phyloP scores from a whole-genome alignment of 1,284 basidiomycete species.

The Cerrena zonata region DNA sequence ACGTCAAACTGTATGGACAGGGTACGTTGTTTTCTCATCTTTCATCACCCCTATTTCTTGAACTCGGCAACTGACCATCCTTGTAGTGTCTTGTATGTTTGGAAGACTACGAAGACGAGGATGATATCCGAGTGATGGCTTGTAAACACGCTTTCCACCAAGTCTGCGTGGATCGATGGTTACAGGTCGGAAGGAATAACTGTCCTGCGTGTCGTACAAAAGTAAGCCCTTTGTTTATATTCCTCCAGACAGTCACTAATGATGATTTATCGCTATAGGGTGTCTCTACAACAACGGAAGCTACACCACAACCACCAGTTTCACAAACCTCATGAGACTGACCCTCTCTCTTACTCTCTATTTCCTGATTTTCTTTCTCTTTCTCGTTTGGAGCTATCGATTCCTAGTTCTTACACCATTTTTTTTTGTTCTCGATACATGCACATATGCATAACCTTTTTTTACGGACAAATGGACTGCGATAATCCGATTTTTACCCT shows the following conservation, averaged over 20 bases:
- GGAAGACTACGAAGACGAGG: constrained; percentile 71
- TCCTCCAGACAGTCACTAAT: neutral
- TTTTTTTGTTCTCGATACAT: no score
- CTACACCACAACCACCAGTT: neutral
- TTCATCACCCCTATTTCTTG: neutral
- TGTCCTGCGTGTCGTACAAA: constrained; percentile 83
- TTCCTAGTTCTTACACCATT: no score
- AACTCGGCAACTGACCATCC: constrained; percentile 5
- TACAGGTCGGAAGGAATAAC: constrained; percentile 79
- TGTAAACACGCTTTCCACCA: constrained; percentile 86
- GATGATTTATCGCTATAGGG: constrained; percentile 2
- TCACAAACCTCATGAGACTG: neutral
- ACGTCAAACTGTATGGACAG: constrained; percentile 72
- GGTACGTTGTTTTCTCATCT: constrained; percentile 39
- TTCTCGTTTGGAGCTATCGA: no score
- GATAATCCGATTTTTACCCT: no score
- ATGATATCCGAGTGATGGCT: constrained; percentile 70
- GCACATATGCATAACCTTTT: no score
- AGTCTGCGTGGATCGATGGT: constrained; percentile 81
- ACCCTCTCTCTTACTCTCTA: no score
- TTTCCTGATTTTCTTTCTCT: no score
- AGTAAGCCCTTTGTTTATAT: constrained; percentile 32
- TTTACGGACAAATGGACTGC: no score
- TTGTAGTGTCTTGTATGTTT: constrained; percentile 74
- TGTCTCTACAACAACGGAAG: constrained; percentile 4